A percentile compares a stretch with the other conserved stretches of the same genome.
Conservation (phyloP, 2,329 filamentous ascomycete species). For the Sordariomycetes sp. region DNA sequence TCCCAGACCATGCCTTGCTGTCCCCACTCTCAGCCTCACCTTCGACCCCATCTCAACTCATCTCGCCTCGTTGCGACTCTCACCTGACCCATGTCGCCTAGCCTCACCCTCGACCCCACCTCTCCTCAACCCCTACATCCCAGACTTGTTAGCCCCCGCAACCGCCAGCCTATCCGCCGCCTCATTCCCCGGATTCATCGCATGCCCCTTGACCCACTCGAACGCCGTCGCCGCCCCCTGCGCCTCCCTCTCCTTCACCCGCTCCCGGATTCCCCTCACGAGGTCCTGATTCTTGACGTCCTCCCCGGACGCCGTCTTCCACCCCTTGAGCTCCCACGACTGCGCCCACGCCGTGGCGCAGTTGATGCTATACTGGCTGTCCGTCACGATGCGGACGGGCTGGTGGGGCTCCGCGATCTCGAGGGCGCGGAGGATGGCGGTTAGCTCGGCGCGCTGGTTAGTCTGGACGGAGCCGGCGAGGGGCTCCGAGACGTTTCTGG, state of each 20-base stretch:
- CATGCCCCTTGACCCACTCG: constrained; percentile 85
- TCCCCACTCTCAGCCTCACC: background rate
- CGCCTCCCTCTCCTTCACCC: constrained; percentile 55
- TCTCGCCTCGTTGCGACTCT: background rate
- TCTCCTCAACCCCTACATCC: background rate
- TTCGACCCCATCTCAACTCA: background rate
- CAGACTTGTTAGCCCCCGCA: constrained; percentile 17
- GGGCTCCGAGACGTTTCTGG: constrained; percentile 58
- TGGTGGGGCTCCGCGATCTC: constrained; percentile 57
- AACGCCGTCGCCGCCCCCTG: constrained; percentile 54
- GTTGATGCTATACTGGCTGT: constrained; percentile 82
- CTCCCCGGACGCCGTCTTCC: constrained; percentile 59
- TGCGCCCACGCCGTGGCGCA: constrained; percentile 76
- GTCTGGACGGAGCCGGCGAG: constrained; percentile 67
- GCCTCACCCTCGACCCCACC: background rate
- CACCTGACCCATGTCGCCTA: background rate
- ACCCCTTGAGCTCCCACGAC: constrained; percentile 63
- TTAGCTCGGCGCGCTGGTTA: constrained; percentile 92
- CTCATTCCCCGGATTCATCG: constrained; percentile 57
- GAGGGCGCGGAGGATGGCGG: constrained; percentile 72
- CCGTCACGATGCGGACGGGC: constrained; percentile 67
- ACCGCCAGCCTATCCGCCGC: constrained; percentile 72
- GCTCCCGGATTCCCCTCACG: constrained; percentile 55
- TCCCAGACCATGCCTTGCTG: too few species aligned
- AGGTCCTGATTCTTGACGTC: constrained; percentile 80